These are phyloP conservation scores for Penicillium crustosum DNA, from an alignment of 2,329 filamentous ascomycete genomes.

Conservation along the genomic window DNA sequence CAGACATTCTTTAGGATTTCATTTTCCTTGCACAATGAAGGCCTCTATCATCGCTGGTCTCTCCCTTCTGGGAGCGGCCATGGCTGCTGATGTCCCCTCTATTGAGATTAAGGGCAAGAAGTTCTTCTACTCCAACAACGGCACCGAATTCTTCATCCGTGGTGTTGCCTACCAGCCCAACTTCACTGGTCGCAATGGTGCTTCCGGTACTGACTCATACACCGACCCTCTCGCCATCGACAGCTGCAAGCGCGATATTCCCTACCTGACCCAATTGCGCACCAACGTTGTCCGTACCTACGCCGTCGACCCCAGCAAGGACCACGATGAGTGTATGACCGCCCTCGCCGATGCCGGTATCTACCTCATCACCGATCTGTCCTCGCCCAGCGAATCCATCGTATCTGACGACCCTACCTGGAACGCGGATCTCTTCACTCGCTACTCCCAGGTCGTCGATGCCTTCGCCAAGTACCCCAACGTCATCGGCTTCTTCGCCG, in stretches of 20 bases:
- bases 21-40: slow-evolving; percentile 51
- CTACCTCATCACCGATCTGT: slow-evolving; percentile 91
- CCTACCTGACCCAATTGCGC: slow-evolving; percentile 71
- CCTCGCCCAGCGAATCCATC: slow-evolving; percentile 79
- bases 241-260: slow-evolving; percentile 80
- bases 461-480: slow-evolving; percentile 80
- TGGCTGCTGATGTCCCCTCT: slow-evolving; percentile 55
- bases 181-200: slow-evolving; percentile 54
- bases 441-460: slow-evolving; percentile 84
- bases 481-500: slow-evolving; percentile 94
- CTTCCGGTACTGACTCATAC: slow-evolving; percentile 55
- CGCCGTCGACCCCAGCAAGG: slow-evolving; percentile 74
- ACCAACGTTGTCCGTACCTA: slow-evolving; percentile 97
- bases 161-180: slow-evolving; percentile 92
- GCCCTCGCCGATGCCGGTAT: slow-evolving; percentile 81
- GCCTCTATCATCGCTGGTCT: slow-evolving; percentile 53
- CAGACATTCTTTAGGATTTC: slow-evolving; percentile 15
- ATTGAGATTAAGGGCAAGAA: slow-evolving; percentile 72
- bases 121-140: slow-evolving; percentile 85
- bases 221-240: slow-evolving; percentile 73
- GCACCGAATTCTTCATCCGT: slow-evolving; percentile 77
- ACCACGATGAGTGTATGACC: slow-evolving; percentile 84
- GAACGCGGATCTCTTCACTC: slow-evolving; percentile 73
- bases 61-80: slow-evolving; percentile 51
- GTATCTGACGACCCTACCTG: slow-evolving; percentile 76